These are phyloP conservation scores for Phytophthora megakarya DNA, from an alignment of 352 stramenopile genomes.

Conservation along the genomic window DNA sequence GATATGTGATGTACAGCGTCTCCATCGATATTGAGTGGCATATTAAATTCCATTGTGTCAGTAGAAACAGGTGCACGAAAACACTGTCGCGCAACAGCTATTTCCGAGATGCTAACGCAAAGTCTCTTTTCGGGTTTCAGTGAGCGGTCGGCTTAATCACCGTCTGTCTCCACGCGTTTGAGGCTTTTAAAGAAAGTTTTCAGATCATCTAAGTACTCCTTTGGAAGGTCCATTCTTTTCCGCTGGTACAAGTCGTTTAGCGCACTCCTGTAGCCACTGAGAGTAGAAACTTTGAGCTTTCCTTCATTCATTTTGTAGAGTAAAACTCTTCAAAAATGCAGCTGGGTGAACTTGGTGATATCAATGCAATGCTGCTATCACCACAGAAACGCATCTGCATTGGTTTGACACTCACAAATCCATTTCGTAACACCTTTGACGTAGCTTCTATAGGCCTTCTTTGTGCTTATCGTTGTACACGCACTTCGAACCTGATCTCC, in stretches of 20 bases:
- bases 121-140: background rate
- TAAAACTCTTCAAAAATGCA: background rate
- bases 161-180: background rate
- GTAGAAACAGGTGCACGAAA: too few relatives aligned
- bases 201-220: background rate
- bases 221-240: background rate
- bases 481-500: too few relatives aligned
- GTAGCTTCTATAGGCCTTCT: too few relatives aligned
- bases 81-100: too few relatives aligned
- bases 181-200: background rate
- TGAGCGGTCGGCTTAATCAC: background rate
- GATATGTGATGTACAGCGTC: too few relatives aligned
- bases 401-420: too few relatives aligned
- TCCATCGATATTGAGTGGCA: too few relatives aligned
- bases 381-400: background rate
- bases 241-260: background rate
- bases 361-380: background rate
- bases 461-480: too few relatives aligned
- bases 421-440: too few relatives aligned
- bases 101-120: background rate
- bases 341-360: background rate
- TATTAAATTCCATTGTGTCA: too few relatives aligned
- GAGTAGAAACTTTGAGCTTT: background rate
- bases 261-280: background rate
- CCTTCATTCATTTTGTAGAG: background rate